Evolutionary conservation across 129 eudicot species (phyloP).

Genomic region (Arctium lappa): DNA sequence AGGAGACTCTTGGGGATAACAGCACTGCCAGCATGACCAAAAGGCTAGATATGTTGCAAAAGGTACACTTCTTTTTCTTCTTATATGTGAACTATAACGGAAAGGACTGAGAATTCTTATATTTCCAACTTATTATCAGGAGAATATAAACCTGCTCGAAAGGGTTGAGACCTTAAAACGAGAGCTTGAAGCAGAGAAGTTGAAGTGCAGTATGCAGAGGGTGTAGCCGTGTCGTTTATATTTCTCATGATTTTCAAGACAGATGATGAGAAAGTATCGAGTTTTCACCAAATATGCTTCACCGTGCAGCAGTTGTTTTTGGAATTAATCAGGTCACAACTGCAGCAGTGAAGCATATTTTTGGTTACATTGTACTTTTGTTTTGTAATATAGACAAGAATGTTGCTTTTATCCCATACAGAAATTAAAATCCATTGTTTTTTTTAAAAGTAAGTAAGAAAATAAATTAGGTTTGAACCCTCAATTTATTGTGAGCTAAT

Average conservation of each 20-base stretch:
- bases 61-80: slow-evolving; percentile 31
- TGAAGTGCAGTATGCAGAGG: slow-evolving; percentile 62
- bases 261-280: background rate
- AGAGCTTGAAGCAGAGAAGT: slow-evolving; percentile 83
- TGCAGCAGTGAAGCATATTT: background rate
- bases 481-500: too few species aligned
- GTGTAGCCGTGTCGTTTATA: background rate
- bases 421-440: background rate
- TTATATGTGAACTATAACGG: background rate
- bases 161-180: slow-evolving; percentile 64
- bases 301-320: background rate
- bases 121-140: slow-evolving; percentile 37
- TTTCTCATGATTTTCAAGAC: background rate
- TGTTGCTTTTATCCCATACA: background rate
- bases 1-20: slow-evolving; percentile 33
- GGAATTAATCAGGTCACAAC: background rate
- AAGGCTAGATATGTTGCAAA: slow-evolving; percentile 64
- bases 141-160: slow-evolving; percentile 78
- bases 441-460: too few species aligned
- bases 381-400: background rate
- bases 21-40: slow-evolving; percentile 9
- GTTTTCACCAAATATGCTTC: background rate
- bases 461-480: too few species aligned
- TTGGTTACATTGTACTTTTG: background rate
- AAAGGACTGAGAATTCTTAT: background rate